These are phyloP conservation scores for Solanum corneliomulleri DNA, from an alignment of 257 asterid species.

Conservation along the genomic window DNA sequence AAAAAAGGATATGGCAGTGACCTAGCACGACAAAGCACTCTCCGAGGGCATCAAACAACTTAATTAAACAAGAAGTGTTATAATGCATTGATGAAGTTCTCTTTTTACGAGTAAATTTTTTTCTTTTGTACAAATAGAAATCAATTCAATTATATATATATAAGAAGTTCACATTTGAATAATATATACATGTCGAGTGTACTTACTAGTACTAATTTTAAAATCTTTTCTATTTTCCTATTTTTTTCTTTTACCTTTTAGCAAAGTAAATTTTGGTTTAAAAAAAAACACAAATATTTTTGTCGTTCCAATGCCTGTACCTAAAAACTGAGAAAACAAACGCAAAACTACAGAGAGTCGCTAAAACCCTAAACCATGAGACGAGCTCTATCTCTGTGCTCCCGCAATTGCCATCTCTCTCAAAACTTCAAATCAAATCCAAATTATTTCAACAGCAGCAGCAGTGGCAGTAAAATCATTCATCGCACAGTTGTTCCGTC, in stretches of 20 bases:
- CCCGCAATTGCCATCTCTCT: slow-evolving; percentile 29
- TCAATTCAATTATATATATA: neutral
- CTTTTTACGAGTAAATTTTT: neutral
- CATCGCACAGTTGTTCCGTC: slow-evolving; percentile 11
- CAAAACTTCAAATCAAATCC: slow-evolving; percentile 8
- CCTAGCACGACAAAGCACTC: no score
- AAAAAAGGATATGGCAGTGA: no score
- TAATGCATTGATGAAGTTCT: neutral
- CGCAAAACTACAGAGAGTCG: neutral
- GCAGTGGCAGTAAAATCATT: neutral
- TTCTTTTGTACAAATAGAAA: neutral
- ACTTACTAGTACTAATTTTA: neutral
- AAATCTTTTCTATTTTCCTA: neutral
- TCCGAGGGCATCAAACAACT: neutral
- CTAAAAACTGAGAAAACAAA: neutral
- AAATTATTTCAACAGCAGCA: neutral
- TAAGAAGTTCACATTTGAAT: neutral
- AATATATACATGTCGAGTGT: neutral
- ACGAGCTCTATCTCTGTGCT: slow-evolving; percentile 32
- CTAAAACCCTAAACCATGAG: slow-evolving; percentile 35
- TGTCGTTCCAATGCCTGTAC: neutral
- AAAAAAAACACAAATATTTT: neutral
- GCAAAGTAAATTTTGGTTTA: neutral
- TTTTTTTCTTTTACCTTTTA: neutral
- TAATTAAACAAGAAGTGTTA: neutral